These are phyloP conservation scores for Lactarius pseudohatsudake DNA, from an alignment of 768 basidiomycete species.

Conservation along the genomic window DNA sequence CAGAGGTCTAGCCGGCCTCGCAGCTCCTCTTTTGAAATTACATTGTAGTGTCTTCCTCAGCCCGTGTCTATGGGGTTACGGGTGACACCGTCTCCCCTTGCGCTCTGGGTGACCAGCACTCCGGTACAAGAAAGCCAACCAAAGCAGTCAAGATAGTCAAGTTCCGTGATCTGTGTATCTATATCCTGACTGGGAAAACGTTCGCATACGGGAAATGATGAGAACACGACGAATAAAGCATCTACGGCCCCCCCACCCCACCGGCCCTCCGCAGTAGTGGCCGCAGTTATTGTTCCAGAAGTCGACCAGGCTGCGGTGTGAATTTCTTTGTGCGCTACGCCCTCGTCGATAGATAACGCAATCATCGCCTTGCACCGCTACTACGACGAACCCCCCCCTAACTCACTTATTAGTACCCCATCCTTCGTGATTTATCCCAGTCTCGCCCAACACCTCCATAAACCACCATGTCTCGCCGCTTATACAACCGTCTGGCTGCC, in stretches of 20 bases:
- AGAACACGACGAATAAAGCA: neutral
- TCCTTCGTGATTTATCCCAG: neutral
- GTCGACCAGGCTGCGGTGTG: neutral
- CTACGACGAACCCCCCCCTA: constrained; percentile 5
- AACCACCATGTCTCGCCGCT: neutral
- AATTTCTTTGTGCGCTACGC: neutral
- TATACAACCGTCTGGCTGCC: neutral
- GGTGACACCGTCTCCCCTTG: neutral
- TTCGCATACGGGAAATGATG: neutral
- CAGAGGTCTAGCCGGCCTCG: neutral
- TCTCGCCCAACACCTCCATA: neutral
- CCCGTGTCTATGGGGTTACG: neutral
- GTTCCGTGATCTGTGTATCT: neutral
- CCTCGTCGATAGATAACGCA: constrained; percentile 6
- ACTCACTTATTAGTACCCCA: neutral
- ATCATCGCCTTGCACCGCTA: neutral
- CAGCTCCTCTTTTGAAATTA: neutral
- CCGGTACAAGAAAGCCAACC: neutral
- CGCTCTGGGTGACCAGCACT: neutral
- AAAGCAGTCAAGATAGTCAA: neutral
- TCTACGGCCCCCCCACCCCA: neutral
- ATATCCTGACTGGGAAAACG: neutral
- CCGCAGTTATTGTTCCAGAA: neutral
- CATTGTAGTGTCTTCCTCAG: neutral
- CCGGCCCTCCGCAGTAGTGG: neutral